These are phyloP conservation scores for Calonectria pteridis DNA, from an alignment of 2,329 filamentous ascomycete species.

Conservation along the genomic window DNA sequence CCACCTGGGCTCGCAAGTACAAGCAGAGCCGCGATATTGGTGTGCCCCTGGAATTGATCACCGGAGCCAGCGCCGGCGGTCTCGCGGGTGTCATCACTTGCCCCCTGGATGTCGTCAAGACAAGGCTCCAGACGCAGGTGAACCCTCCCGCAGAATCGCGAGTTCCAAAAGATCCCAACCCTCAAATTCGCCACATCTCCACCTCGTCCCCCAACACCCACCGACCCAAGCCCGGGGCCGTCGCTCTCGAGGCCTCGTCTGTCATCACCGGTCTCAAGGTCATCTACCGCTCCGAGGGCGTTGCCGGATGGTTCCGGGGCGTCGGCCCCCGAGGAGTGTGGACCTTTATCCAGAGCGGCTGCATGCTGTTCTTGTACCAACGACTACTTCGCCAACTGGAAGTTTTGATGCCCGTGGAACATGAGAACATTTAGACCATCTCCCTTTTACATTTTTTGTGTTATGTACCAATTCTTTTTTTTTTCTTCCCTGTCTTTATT, in stretches of 20 bases:
- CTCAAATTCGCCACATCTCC: constrained; percentile 81
- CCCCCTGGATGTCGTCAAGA: constrained; percentile 97
- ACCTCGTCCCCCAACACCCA: constrained; percentile 91
- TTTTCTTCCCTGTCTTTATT: constrained; percentile 5
- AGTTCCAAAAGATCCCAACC: constrained; percentile 51
- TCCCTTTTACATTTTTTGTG: constrained; percentile 8
- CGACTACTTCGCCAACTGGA: constrained; percentile 84
- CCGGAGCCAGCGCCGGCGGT: constrained; percentile 89
- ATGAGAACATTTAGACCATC: constrained; percentile 40
- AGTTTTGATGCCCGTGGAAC: constrained; percentile 52
- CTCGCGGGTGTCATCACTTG: constrained; percentile 95
- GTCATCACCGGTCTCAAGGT: constrained; percentile 85
- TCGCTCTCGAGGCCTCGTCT: constrained; percentile 88
- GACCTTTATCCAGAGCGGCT: constrained; percentile 97
- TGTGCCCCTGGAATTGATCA: constrained; percentile 85
- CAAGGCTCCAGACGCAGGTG: constrained; percentile 93
- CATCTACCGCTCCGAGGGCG: constrained; percentile 90
- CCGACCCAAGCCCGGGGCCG: constrained; percentile 81
- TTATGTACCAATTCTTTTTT: neutral
- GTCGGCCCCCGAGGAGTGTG: constrained; percentile 94
- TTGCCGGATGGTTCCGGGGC: constrained; percentile 92
- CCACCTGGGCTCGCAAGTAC: constrained; percentile 82
- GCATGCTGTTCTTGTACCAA: constrained; percentile 97
- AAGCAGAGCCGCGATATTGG: constrained; percentile 88
- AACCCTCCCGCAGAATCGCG: constrained; percentile 52